Percentiles rank a stretch among this genome's conserved stretches.
phyloP scores from a whole-genome alignment of 2,329 filamentous ascomycete species.

The Cordyceps pruinosa region DNA sequence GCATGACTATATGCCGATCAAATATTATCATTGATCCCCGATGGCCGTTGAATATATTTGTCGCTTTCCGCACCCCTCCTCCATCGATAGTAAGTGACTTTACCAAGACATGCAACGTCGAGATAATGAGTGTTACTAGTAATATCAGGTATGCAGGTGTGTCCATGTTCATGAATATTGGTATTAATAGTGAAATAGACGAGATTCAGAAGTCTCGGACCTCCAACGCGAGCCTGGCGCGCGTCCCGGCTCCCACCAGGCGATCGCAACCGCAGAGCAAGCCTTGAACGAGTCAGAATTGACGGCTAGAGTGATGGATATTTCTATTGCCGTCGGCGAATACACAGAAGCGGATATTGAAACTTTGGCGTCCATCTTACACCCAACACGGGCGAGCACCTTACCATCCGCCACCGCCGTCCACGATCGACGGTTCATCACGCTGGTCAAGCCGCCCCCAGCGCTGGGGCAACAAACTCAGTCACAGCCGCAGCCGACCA shows the following conservation, averaged over 20 bases:
- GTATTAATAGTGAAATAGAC: neutral
- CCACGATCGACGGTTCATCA: neutral
- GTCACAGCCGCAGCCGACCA: neutral
- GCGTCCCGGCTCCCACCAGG: too few species aligned
- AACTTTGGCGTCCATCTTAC: neutral
- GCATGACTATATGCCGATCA: constrained; percentile 2
- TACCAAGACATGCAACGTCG: neutral
- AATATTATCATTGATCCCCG: neutral
- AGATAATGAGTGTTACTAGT: neutral
- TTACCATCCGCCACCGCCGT: neutral
- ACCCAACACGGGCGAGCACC: neutral
- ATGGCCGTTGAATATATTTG: neutral
- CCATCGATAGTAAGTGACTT: neutral
- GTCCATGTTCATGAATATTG: too few species aligned
- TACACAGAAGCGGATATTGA: neutral
- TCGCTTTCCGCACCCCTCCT: neutral
- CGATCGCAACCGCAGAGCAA: too few species aligned
- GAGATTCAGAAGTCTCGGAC: neutral
- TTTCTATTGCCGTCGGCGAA: neutral
- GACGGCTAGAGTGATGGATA: too few species aligned
- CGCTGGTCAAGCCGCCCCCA: neutral
- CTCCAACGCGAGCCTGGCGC: too few species aligned
- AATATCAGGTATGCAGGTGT: neutral
- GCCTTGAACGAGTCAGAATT: neutral
- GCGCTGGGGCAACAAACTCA: neutral